phyloP scores from a whole-genome alignment of 1,284 basidiomycete species.

The Cutaneotrichosporon sp. region DNA sequence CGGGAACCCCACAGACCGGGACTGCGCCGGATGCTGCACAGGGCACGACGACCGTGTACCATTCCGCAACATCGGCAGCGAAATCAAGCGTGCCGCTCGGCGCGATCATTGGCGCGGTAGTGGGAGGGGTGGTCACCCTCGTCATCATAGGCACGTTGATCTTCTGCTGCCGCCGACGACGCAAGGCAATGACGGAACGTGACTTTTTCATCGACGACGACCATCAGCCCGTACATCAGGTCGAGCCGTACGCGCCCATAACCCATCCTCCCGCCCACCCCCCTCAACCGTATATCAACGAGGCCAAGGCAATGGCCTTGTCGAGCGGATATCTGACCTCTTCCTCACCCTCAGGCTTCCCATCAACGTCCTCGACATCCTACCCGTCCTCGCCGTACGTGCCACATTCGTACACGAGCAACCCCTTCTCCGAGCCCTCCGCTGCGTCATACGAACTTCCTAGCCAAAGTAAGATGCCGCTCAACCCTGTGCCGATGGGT shows the following conservation, averaged over 20 bases:
- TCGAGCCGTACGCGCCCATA: constrained; percentile 4
- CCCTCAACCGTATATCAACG: neutral
- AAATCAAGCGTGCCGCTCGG: constrained; percentile 27
- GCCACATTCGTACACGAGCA: neutral
- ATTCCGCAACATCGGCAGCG: neutral
- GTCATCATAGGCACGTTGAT: constrained; percentile 36
- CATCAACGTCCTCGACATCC: neutral
- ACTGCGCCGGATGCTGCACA: too few species aligned
- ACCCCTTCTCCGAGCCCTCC: neutral
- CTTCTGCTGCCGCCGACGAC: constrained; percentile 43
- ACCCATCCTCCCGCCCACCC: neutral
- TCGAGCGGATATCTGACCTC: neutral
- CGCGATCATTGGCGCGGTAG: constrained; percentile 53
- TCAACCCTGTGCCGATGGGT: neutral
- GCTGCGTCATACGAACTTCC: neutral
- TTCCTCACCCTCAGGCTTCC: neutral
- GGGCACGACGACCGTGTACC: too few species aligned
- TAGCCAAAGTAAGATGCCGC: neutral
- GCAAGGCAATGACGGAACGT: constrained; percentile 18
- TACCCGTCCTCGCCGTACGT: neutral
- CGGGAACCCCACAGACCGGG: too few species aligned
- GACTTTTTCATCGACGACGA: constrained; percentile 6
- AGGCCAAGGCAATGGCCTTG: neutral
- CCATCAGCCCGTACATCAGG: neutral
- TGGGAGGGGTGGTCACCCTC: constrained; percentile 48